Conservation (phyloP, 371 early-diverging fungal species). For the Zychaea mexicana region DNA sequence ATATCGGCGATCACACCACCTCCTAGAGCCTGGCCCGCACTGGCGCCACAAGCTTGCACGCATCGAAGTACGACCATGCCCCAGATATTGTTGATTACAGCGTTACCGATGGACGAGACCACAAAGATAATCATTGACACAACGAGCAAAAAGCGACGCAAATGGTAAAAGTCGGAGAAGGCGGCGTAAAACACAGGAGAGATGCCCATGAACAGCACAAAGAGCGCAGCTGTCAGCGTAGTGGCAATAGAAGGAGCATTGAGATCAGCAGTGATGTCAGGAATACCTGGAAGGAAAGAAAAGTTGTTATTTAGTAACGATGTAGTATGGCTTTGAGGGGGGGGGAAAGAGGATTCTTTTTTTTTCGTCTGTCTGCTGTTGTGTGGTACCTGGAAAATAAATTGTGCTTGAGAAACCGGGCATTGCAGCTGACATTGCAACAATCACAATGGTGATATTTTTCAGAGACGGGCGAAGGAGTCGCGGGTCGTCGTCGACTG, state of each 20-base stretch:
- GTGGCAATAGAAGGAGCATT: conserved; percentile 49
- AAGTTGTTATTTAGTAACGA: too few relatives aligned
- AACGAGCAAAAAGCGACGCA: conserved; percentile 62
- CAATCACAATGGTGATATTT: conserved; percentile 15
- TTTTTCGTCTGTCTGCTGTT: background rate
- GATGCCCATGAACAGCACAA: conserved; percentile 59
- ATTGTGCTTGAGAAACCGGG: conserved; percentile 33
- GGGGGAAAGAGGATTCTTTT: too few relatives aligned
- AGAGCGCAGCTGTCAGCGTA: conserved; percentile 58
- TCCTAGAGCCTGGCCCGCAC: conserved; percentile 48
- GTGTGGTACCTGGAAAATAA: conserved; percentile 29
- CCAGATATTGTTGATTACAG: conserved; percentile 58
- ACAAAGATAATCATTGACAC: conserved; percentile 59
- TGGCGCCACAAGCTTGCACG: conserved; percentile 70
- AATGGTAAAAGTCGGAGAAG: conserved; percentile 57
- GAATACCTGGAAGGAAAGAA: too few relatives aligned
- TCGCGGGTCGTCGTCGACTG: conserved; percentile 28
- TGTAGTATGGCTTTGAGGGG: too few relatives aligned
- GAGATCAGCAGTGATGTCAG: conserved; percentile 48
- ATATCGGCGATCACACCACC: conserved; percentile 17
- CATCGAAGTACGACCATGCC: conserved; percentile 65
- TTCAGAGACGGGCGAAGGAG: conserved; percentile 13
- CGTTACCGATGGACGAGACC: conserved; percentile 65
- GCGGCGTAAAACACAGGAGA: conserved; percentile 70
- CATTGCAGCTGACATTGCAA: conserved; percentile 20